Percentiles rank a stretch among this genome's conserved stretches.
phyloP scores from a whole-genome alignment of 257 asterid genomes.

The Parsonsia alboflavescens region DNA sequence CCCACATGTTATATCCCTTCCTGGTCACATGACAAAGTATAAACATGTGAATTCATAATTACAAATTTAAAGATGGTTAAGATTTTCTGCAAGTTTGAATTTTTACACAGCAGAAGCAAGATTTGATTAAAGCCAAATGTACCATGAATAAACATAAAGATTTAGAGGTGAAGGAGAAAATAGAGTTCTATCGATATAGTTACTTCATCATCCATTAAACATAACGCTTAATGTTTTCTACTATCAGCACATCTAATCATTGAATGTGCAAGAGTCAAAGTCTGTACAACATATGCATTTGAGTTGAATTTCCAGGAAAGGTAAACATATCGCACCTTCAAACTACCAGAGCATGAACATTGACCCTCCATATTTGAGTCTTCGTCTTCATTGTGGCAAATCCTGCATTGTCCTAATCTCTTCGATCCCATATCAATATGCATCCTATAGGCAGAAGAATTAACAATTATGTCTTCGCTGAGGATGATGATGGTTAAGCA shows the following conservation, averaged over 20 bases:
- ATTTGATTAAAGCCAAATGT: not conserved
- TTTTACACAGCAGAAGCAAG: not conserved
- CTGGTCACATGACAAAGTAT: not conserved
- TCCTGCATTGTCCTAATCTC: constrained; percentile 65
- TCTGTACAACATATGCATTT: not conserved
- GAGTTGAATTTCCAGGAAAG: not conserved
- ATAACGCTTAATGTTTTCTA: not conserved
- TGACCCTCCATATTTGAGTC: constrained; percentile 81
- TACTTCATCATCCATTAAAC: not conserved
- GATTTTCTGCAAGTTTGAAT: not conserved
- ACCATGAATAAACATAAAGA: not conserved
- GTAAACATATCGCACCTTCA: constrained; percentile 49
- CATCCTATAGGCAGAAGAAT: constrained; percentile 48
- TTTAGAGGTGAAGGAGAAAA: not conserved
- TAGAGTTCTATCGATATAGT: not conserved
- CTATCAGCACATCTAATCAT: not conserved
- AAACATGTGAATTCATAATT: not conserved
- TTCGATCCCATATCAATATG: constrained; percentile 34
- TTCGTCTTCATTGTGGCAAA: constrained; percentile 83
- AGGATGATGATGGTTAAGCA: constrained; percentile 21
- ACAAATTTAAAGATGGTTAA: not conserved
- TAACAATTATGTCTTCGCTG: constrained; percentile 21
- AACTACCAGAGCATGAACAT: constrained; percentile 83
- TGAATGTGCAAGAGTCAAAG: not conserved
- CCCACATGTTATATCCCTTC: not conserved